phyloP scores from a whole-genome alignment of 352 stramenopile genomes.

The Sclerospora graminicola region DNA sequence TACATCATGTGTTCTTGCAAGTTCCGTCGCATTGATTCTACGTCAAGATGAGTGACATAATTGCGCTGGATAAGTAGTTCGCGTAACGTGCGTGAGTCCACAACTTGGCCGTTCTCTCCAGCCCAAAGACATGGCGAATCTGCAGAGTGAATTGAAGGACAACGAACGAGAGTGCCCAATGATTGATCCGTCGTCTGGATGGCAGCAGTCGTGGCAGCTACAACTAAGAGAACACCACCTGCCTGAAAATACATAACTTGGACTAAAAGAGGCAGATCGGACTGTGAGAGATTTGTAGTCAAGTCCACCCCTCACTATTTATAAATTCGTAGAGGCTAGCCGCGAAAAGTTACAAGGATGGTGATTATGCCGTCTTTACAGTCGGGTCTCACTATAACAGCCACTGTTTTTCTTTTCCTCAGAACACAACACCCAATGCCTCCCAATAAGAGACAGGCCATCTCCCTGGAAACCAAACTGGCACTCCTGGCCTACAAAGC shows the following conservation, averaged over 20 bases:
- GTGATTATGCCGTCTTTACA: too few relatives aligned
- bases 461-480: too few relatives aligned
- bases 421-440: too few relatives aligned
- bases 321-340: slow-evolving; percentile 11
- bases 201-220: neutral
- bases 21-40: slow-evolving; percentile 27
- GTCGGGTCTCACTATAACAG: too few relatives aligned
- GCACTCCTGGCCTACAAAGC: too few relatives aligned
- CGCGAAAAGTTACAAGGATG: neutral
- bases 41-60: slow-evolving; percentile 14
- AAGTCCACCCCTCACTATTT: neutral
- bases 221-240: slow-evolving; percentile 6
- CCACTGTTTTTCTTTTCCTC: too few relatives aligned
- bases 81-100: slow-evolving; percentile 31
- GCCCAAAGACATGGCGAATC: slow-evolving; percentile 44
- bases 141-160: slow-evolving; percentile 13
- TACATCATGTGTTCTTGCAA: slow-evolving; percentile 64
- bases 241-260: slow-evolving; percentile 4
- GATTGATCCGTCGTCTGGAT: slow-evolving; percentile 16
- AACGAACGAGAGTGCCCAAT: slow-evolving; percentile 44
- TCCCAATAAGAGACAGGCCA: too few relatives aligned
- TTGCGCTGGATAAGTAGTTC: slow-evolving; percentile 36
- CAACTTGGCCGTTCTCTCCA: slow-evolving; percentile 26
- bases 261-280: neutral
- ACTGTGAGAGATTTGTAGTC: neutral